These are phyloP conservation scores for Bidens hawaiensis DNA, from an alignment of 140 eudicot genomes.

Conservation along the genomic window DNA sequence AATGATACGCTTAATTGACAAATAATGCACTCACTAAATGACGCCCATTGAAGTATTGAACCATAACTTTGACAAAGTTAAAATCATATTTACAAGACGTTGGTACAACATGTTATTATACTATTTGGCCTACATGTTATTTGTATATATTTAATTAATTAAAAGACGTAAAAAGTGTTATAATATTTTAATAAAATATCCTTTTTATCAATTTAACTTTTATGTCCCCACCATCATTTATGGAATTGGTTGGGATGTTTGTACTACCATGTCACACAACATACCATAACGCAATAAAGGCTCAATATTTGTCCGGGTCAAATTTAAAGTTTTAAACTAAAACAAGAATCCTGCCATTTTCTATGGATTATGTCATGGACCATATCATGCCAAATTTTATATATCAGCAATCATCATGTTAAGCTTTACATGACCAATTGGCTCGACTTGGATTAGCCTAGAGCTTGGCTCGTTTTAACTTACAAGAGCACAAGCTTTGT, in stretches of 20 bases:
- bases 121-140: neutral
- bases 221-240: constrained; percentile 25
- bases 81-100: too few species aligned
- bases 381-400: neutral
- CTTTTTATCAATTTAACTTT: neutral
- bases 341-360: constrained; percentile 19
- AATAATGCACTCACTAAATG: neutral
- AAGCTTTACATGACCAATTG: neutral
- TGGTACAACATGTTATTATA: too few species aligned
- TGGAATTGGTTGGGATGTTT: constrained; percentile 23
- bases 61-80: too few species aligned
- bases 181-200: neutral
- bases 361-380: constrained; percentile 11
- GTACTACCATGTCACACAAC: constrained; percentile 25
- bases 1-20: neutral
- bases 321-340: constrained; percentile 10
- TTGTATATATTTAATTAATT: too few species aligned
- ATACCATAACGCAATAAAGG: constrained; percentile 26
- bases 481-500: too few species aligned
- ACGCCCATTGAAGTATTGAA: too few species aligned
- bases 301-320: constrained; percentile 6
- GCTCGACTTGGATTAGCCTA: too few species aligned
- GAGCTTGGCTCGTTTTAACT: too few species aligned
- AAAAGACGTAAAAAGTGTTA: neutral
- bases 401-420: neutral